A percentile compares a stretch with the other conserved stretches of the same genome.
Conservation (phyloP, 1,139 yeast species). For the Debaryomyces sp. region DNA sequence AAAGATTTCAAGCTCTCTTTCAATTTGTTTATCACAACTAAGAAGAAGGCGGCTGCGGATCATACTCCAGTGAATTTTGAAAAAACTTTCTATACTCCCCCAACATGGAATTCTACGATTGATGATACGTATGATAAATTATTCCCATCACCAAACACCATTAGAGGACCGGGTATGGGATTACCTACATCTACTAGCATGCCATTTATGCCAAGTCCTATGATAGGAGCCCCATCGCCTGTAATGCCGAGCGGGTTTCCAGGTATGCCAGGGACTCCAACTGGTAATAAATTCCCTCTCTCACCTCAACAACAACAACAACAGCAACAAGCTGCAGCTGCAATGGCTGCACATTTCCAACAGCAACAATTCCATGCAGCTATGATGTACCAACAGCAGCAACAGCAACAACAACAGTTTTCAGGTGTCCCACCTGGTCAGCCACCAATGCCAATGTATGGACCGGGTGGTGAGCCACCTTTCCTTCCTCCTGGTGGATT, state of each 20-base stretch:
- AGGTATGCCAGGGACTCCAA: conserved; percentile 16
- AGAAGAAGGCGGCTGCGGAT: conserved; percentile 35
- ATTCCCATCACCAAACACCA: conserved; percentile 35
- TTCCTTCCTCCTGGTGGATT: conserved; percentile 44
- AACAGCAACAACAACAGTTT: conserved; percentile 25
- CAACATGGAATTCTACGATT: conserved; percentile 72
- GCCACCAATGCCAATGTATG: conserved; percentile 37
- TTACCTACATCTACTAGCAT: conserved; percentile 20
- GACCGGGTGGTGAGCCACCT: conserved; percentile 35
- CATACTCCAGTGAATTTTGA: conserved; percentile 42
- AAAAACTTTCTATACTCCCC: conserved; percentile 72
- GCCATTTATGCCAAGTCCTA: conserved; percentile 38
- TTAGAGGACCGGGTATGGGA: conserved; percentile 21
- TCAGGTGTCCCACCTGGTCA: conserved; percentile 38
- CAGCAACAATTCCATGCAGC: conserved; percentile 44
- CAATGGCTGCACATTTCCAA: conserved; percentile 39
- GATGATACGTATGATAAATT: conserved; percentile 55
- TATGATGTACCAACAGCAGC: conserved; percentile 43
- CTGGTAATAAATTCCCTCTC: conserved; percentile 22
- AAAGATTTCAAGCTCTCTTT: conserved; percentile 50
- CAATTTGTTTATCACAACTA: conserved; percentile 56
- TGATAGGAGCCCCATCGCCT: conserved; percentile 25
- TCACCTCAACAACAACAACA: conserved; percentile 33
- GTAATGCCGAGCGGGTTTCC: conserved; percentile 19
- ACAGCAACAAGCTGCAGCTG: conserved; percentile 28